Percentiles rank a stretch among this genome's conserved stretches.
Conservation (phyloP, 2,329 filamentous ascomycete species). For the Colletotrichum sidae region DNA sequence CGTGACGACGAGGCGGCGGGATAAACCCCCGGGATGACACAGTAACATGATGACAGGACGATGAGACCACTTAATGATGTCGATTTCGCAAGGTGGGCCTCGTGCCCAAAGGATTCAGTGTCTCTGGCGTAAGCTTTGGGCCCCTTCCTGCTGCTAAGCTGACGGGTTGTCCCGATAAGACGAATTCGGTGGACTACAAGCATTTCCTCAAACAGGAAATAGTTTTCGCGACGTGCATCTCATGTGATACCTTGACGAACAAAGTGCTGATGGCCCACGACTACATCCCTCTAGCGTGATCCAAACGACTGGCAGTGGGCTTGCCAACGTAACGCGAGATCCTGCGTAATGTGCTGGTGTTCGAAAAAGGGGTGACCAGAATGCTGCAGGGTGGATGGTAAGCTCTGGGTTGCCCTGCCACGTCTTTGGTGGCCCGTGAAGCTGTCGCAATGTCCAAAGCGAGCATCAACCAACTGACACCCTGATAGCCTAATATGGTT, state of each 20-base stretch:
- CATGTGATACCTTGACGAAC: background rate
- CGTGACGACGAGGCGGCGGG: background rate
- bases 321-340: conserved; percentile 19
- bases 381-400: conserved; percentile 8
- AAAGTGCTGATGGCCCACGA: conserved; percentile 13
- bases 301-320: conserved; percentile 28
- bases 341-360: background rate
- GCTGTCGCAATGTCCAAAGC: too few relatives aligned
- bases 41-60: background rate
- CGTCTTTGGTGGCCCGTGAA: too few relatives aligned
- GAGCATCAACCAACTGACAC: too few relatives aligned
- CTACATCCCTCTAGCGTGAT: conserved; percentile 8
- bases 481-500: too few relatives aligned
- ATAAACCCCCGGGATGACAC: background rate
- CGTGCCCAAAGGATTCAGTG: background rate
- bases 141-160: conserved; percentile 14
- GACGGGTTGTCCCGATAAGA: conserved; percentile 15
- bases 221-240: background rate
- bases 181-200: background rate
- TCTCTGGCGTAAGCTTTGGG: conserved; percentile 14
- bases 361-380: conserved; percentile 2
- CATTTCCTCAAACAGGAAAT: background rate
- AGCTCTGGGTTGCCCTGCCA: background rate
- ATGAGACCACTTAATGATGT: background rate
- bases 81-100: background rate